Conservation (phyloP, 1,284 basidiomycete genomes). For the Flammula alnicola region DNA sequence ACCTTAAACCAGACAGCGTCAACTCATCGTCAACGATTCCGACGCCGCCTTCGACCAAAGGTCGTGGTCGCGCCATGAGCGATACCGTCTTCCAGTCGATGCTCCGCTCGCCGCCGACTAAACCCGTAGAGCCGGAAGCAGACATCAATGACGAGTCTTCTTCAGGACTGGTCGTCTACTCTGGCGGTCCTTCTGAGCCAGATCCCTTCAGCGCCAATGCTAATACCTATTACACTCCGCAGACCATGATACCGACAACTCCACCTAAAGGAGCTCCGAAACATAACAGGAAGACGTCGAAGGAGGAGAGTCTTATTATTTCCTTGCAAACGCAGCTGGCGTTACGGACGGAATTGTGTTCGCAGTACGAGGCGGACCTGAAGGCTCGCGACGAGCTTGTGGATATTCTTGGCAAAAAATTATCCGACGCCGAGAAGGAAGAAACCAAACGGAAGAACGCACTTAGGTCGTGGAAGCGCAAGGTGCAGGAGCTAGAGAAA, state of each 20-base stretch:
- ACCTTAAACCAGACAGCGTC: slow-evolving; percentile 27
- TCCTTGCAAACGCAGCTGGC: slow-evolving; percentile 73
- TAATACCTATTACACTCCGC: slow-evolving; percentile 76
- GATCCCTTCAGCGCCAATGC: slow-evolving; percentile 76
- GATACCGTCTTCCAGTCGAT: slow-evolving; percentile 66
- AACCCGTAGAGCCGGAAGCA: slow-evolving; percentile 46
- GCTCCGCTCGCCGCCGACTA: slow-evolving; percentile 38
- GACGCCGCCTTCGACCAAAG: slow-evolving; percentile 37
- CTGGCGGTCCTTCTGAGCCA: slow-evolving; percentile 48
- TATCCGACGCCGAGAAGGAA: slow-evolving; percentile 61
- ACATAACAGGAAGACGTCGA: slow-evolving; percentile 65
- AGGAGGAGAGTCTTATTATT: slow-evolving; percentile 70
- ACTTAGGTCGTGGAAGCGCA: slow-evolving; percentile 70
- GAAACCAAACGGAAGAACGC: slow-evolving; percentile 57
- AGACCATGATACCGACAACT: slow-evolving; percentile 68
- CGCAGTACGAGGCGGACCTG: slow-evolving; percentile 76
- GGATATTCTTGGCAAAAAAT: slow-evolving; percentile 56
- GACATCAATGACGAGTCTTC: slow-evolving; percentile 64
- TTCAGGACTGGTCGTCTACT: slow-evolving; percentile 50
- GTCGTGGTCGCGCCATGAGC: slow-evolving; percentile 57
- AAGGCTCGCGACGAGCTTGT: slow-evolving; percentile 72
- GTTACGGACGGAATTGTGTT: slow-evolving; percentile 68
- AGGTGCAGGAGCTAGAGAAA: slow-evolving; percentile 70
- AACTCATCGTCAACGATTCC: slow-evolving; percentile 31
- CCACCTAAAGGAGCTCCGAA: slow-evolving; percentile 54